phyloP scores from a whole-genome alignment of 495 filamentous ascomycete genomes.

The Penicillium taxi region DNA sequence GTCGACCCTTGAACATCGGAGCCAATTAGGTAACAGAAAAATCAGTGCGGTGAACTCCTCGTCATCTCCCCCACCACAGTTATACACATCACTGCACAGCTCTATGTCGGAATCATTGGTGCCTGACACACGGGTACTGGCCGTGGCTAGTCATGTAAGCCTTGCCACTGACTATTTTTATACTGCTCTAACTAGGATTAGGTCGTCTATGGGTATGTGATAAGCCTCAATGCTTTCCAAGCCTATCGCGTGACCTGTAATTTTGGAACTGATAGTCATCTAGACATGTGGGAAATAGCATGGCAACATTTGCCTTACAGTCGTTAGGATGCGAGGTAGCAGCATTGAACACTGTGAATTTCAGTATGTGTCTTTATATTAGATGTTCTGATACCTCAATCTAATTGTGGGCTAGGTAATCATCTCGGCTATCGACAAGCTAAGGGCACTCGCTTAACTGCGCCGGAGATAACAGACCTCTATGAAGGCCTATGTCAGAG shows the following conservation, averaged over 20 bases:
- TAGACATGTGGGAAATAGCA: constrained; percentile 95
- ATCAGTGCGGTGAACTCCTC: constrained; percentile 3
- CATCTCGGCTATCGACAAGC: constrained; percentile 84
- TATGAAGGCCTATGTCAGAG: constrained; percentile 78
- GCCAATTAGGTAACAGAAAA: constrained; percentile 21
- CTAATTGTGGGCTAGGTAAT: constrained; percentile 54
- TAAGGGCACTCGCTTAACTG: constrained; percentile 72
- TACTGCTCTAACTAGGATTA: constrained; percentile 27
- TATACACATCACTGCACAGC: constrained; percentile 2
- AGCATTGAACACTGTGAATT: constrained; percentile 90
- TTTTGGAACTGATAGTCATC: constrained; percentile 6
- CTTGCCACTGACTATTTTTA: constrained; percentile 8
- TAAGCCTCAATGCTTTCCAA: constrained; percentile 9
- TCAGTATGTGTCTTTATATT: constrained; percentile 51
- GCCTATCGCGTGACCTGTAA: not conserved
- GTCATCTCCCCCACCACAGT: constrained; percentile 2
- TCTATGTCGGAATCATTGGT: constrained; percentile 42
- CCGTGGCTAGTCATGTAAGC: constrained; percentile 95
- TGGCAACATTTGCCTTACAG: constrained; percentile 89
- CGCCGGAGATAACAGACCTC: constrained; percentile 73
- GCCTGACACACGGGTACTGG: constrained; percentile 81
- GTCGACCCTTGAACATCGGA: too few relatives aligned
- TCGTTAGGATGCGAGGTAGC: constrained; percentile 87
- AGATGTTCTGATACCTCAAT: constrained; percentile 2
- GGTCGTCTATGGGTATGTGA: constrained; percentile 71